phyloP scores from a whole-genome alignment of 2,329 filamentous ascomycete species.

The Botrytis fragariae region DNA sequence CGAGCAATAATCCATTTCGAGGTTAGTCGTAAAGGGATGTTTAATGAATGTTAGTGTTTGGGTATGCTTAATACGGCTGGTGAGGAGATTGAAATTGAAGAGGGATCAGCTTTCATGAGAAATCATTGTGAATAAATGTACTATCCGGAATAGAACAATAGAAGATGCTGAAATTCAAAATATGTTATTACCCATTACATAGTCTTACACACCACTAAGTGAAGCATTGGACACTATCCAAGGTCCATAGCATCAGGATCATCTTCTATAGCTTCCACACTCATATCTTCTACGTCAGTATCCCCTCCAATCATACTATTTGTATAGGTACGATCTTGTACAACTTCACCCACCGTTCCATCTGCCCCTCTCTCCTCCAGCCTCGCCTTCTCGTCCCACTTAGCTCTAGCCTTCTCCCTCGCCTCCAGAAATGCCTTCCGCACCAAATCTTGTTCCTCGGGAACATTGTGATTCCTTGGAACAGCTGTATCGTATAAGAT shows the following conservation, averaged over 20 bases:
- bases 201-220: slow-evolving; percentile 7
- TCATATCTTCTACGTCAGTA: slow-evolving; percentile 19
- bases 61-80: neutral
- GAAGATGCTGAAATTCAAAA: slow-evolving; percentile 6
- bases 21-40: slow-evolving; percentile 20
- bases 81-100: neutral
- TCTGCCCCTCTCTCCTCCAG: slow-evolving; percentile 37
- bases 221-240: slow-evolving; percentile 37
- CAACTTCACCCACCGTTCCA: slow-evolving; percentile 23
- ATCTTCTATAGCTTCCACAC: slow-evolving; percentile 37
- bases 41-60: slow-evolving; percentile 27
- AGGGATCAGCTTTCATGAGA: neutral
- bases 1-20: slow-evolving; percentile 40
- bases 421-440: slow-evolving; percentile 81
- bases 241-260: slow-evolving; percentile 68
- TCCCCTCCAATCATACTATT: slow-evolving; percentile 5
- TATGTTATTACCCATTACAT: neutral
- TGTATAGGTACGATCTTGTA: slow-evolving; percentile 24
- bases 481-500: slow-evolving; percentile 71
- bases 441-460: slow-evolving; percentile 72
- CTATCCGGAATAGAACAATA: slow-evolving; percentile 39
- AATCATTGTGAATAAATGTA: slow-evolving; percentile 21
- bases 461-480: slow-evolving; percentile 71
- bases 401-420: slow-evolving; percentile 63
- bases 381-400: slow-evolving; percentile 47